phyloP scores from a whole-genome alignment of 1,284 basidiomycete genomes.

The Sutorius eximius region DNA sequence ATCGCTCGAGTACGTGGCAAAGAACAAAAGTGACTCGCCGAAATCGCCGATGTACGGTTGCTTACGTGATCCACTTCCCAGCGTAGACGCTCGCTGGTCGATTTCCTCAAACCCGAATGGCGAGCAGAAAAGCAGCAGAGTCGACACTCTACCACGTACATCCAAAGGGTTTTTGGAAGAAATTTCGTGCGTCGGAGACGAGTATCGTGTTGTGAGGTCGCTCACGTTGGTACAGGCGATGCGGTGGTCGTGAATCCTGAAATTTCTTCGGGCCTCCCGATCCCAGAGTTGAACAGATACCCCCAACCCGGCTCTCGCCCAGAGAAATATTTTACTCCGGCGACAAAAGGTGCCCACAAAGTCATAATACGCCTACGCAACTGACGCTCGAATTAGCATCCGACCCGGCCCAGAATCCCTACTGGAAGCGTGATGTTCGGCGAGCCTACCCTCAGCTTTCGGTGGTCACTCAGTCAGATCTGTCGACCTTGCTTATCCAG shows the following conservation, averaged over 20 bases:
- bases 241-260: constrained; percentile 79
- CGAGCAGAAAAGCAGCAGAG: constrained; percentile 74
- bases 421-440: constrained; percentile 94
- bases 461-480: constrained; percentile 77
- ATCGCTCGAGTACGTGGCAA: neutral
- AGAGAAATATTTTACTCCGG: constrained; percentile 83
- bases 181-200: constrained; percentile 64
- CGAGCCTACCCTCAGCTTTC: constrained; percentile 88
- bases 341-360: constrained; percentile 70
- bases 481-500: constrained; percentile 81
- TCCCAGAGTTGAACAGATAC: constrained; percentile 71
- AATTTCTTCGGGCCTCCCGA: constrained; percentile 90
- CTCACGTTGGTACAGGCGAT: constrained; percentile 55
- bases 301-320: constrained; percentile 86
- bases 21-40: neutral
- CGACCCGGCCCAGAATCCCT: constrained; percentile 81
- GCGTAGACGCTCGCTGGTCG: neutral
- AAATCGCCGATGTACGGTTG: constrained; percentile 1
- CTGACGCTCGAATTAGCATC: constrained; percentile 52
- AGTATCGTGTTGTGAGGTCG: neutral
- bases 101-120: constrained; percentile 45
- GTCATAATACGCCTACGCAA: neutral
- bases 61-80: constrained; percentile 19
- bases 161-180: constrained; percentile 93
- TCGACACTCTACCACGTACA: constrained; percentile 85